Base-by-base conservation (phyloP, 2,329 filamentous ascomycete species). In the Thielaviopsis musarum region DNA sequence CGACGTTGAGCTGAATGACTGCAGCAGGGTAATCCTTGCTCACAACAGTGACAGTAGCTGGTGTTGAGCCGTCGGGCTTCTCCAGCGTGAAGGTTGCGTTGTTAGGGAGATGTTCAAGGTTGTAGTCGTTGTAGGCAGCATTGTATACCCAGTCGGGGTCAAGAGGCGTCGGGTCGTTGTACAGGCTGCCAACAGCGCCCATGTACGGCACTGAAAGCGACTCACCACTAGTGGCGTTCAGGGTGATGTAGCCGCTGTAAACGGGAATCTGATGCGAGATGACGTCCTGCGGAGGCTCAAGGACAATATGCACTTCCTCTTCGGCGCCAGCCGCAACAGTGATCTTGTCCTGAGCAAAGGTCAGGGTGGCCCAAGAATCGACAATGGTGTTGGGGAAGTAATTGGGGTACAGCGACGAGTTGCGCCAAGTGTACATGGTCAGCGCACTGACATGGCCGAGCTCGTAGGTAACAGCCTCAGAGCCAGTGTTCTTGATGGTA, bases 401-500 rank as follows among this genome's bases (percentile, higher is more conserved):
- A 10, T 54, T 45, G 0, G 63, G 57, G 28, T 56, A 58, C 2
- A 59, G 54, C 17, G 53, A 53, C n/a, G 48, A 59, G 2, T 57
- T 52, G 7, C 55, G 45, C 59, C 65, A 69, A 19, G 70, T 69
- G 65, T 76, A 75, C 38, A 71, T 68, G 3, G 73, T 74, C 12
- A 66, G 66, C 13, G 71, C 68, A 17, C 66, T 64, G 26, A 68
- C 65, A 57, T 73, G 67, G 52, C 67, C 67, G 38, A 76, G 65
- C n/a, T 65, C 65, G 64, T 73, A 76, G 4, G 69, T 70, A 21
- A 70, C 65, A 4, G 66, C 66, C 34, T 68, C 64, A 10, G 63
- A 62, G 49, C 69, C 73, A 12, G 66, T 67, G 66, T 77, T 76
- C 52, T 65, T 68, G 64, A 76, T 69, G 51, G 65, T 69, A 62